Conservation (phyloP, 129 eudicot genomes). For the Smallanthus sonchifolius region DNA sequence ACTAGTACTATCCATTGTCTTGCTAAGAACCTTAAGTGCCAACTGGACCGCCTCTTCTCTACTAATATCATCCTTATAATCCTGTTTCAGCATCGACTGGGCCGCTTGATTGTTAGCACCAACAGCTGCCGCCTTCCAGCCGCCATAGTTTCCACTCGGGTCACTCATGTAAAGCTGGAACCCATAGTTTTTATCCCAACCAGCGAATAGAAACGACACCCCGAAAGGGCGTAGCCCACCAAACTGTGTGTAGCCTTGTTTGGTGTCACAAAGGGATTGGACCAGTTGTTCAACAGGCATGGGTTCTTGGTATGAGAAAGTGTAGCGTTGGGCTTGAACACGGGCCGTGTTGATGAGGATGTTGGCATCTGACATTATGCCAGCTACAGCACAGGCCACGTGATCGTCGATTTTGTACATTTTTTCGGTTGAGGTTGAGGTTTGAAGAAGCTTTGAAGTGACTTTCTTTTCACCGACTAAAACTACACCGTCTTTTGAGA, state of each 20-base stretch:
- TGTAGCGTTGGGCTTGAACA: slow-evolving; percentile 83
- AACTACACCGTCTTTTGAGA: slow-evolving; percentile 76
- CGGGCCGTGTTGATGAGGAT: slow-evolving; percentile 85
- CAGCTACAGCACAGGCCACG: slow-evolving; percentile 90
- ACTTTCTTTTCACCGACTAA: slow-evolving; percentile 85
- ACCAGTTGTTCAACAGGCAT: slow-evolving; percentile 92
- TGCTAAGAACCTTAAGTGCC: slow-evolving; percentile 78
- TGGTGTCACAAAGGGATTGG: slow-evolving; percentile 86
- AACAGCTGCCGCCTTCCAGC: slow-evolving; percentile 89
- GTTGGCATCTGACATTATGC: slow-evolving; percentile 94
- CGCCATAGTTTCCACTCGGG: slow-evolving; percentile 88
- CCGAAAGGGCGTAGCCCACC: slow-evolving; percentile 96
- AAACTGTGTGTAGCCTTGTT: slow-evolving; percentile 92
- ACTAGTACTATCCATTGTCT: slow-evolving; percentile 86
- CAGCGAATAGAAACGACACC: slow-evolving; percentile 81
- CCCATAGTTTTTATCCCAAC: slow-evolving; percentile 87
- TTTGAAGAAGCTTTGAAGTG: slow-evolving; percentile 86
- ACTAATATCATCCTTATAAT: slow-evolving; percentile 67
- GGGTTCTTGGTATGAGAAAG: slow-evolving; percentile 78
- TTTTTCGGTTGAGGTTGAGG: slow-evolving; percentile 76
- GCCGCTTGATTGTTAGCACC: slow-evolving; percentile 89
- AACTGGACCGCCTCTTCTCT: slow-evolving; percentile 78
- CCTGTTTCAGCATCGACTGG: slow-evolving; percentile 85
- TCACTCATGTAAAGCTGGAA: slow-evolving; percentile 94
- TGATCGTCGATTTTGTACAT: slow-evolving; percentile 94